phyloP scores from a whole-genome alignment of 2,329 filamentous ascomycete genomes.

The Sclerotinia glacialis region DNA sequence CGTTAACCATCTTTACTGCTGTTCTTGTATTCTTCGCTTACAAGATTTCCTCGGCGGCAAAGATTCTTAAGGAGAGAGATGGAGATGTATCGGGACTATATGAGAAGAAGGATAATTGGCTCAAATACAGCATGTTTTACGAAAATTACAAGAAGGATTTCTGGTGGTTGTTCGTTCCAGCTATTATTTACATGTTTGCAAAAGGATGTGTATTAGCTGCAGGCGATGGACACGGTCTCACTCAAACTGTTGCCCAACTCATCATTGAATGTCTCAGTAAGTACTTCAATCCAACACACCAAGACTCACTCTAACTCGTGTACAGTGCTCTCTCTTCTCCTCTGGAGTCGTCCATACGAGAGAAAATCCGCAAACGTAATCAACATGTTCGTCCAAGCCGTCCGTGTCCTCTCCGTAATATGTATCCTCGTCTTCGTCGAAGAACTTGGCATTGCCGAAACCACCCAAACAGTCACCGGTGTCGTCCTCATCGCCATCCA shows the following conservation, averaged over 20 bases:
- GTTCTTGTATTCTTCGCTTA: slow-evolving; percentile 80
- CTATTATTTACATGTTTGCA: slow-evolving; percentile 85
- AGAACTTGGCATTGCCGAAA: slow-evolving; percentile 83
- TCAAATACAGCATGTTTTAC: slow-evolving; percentile 97
- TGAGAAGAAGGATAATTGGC: slow-evolving; percentile 85
- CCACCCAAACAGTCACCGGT: slow-evolving; percentile 90
- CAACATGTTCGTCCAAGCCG: slow-evolving; percentile 87
- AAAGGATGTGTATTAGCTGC: slow-evolving; percentile 84
- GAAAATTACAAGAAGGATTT: slow-evolving; percentile 90
- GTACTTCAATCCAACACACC: slow-evolving; percentile 11
- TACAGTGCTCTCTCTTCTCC: slow-evolving; percentile 67
- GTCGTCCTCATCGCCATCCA: slow-evolving; percentile 93
- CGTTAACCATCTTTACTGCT: slow-evolving; percentile 74
- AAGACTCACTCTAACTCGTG: slow-evolving; percentile 5
- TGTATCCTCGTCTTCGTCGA: slow-evolving; percentile 94
- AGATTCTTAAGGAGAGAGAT: slow-evolving; percentile 68
- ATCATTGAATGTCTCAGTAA: slow-evolving; percentile 66
- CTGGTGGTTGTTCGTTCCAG: slow-evolving; percentile 95
- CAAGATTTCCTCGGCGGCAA: slow-evolving; percentile 76
- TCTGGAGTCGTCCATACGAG: slow-evolving; percentile 85
- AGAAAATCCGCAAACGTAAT: slow-evolving; percentile 86
- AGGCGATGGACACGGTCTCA: slow-evolving; percentile 78
- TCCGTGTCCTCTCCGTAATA: slow-evolving; percentile 81
- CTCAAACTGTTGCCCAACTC: slow-evolving; percentile 76
- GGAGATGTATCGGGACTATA: slow-evolving; percentile 74